Base-by-base conservation (phyloP, 2,329 filamentous ascomycete genomes). In the Podosphaera fusca region DNA sequence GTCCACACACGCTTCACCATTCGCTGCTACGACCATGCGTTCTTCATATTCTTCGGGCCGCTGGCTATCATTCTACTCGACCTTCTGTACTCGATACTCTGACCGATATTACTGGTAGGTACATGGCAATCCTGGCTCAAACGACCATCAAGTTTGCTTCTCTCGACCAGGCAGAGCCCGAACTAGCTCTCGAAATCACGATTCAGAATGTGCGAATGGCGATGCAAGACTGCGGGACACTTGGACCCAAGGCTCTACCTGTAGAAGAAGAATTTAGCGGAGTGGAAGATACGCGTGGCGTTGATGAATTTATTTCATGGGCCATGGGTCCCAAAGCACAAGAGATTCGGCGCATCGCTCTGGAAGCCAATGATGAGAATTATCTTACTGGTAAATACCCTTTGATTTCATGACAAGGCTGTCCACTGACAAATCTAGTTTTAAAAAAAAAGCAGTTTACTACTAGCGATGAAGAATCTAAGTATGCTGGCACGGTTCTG, bases 401-500 rank as follows among this genome's bases (percentile, higher is more conserved):
- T 29, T 35, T 29, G 5, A 12, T 50, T 21, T 10, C n/a, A 21
- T 4, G 21, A 2, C 7, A 2, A 34, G 2, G 21, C 29, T 14
- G 30, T 21, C 38, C 31, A 56, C 64, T 56, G 66, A 53, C 40
- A 59, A 64, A 57, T 64, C 14, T 61, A 85, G 84, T 81, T 3
- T 72, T 96, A 47, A 95, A 94, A 70, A 92, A 89, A 71, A 95
- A 94, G 67, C 86, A 94, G 69, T 88, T 83, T 71, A 92, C 92
- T 64, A 94, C 92, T 64, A 85, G 84, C 0, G 86, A 85, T 60
- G 87, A 94, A 65, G 88, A 94, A 65, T 82, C 83, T 8, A 83
- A 90, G 64, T 94, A 87, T 68, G 80, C 84, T 62, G 87, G 87
- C 35, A 95, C 90, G 0, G 77, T 92, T 0, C 74, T 96, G 9